Percentiles rank a stretch among this genome's conserved stretches.
These are phyloP conservation scores for Tuber brumale DNA, from an alignment of 495 filamentous ascomycete genomes.

Conservation along the genomic window DNA sequence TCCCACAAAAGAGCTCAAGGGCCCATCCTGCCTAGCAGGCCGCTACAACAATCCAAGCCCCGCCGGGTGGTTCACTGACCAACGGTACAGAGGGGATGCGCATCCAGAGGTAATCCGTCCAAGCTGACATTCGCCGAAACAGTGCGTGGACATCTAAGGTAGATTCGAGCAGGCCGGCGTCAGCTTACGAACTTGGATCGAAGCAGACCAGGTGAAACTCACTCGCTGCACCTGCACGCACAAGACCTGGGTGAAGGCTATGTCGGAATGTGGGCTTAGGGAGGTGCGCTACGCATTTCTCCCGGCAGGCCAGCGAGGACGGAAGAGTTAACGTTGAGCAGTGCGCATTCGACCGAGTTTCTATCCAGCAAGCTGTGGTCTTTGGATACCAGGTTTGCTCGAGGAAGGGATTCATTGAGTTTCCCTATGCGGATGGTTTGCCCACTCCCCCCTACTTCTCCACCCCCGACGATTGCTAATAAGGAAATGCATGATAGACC, in stretches of 20 bases:
- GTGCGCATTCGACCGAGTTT: background rate
- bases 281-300: background rate
- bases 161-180: constrained; percentile 6
- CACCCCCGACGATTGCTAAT: background rate
- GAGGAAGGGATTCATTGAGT: constrained; percentile 19
- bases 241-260: constrained; percentile 13
- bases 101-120: constrained; percentile 9
- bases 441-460: background rate
- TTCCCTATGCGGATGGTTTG: constrained; percentile 11
- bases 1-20: background rate
- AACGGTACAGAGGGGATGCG: constrained; percentile 6
- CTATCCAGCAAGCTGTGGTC: constrained; percentile 1
- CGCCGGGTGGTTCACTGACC: constrained; percentile 11
- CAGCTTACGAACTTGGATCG: constrained; percentile 1
- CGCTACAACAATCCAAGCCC: constrained; percentile 10
- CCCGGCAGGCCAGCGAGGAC: background rate
- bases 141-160: constrained; percentile 11
- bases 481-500: background rate
- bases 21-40: constrained; percentile 10
- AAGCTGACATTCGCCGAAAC: background rate
- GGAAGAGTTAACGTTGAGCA: background rate
- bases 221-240: constrained; percentile 14
- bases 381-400: constrained; percentile 20
- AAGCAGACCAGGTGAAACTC: constrained; percentile 11
- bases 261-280: constrained; percentile 15